These are phyloP conservation scores for Backusella australiensis DNA, from an alignment of 192 early-diverging fungal genomes.

Conservation along the genomic window DNA sequence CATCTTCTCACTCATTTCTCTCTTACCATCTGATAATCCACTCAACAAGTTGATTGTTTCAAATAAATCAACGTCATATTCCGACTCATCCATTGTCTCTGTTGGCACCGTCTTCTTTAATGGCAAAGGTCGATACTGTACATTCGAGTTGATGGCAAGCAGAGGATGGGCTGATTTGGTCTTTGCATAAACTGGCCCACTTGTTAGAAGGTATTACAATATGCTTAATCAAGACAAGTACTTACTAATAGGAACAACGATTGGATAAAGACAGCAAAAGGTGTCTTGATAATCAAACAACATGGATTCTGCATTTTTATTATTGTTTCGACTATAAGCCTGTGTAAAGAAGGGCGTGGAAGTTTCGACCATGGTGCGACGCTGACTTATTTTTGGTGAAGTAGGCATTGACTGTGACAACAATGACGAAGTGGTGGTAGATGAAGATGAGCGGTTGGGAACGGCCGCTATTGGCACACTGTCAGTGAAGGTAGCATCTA, in stretches of 20 bases:
- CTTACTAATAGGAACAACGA: slow-evolving; percentile 58
- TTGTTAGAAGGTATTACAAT: too few relatives aligned
- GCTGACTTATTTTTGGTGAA: slow-evolving; percentile 10
- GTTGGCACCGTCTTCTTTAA: slow-evolving; percentile 8
- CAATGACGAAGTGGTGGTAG: background rate
- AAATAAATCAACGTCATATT: slow-evolving; percentile 52
- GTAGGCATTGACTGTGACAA: slow-evolving; percentile 3
- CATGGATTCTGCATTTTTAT: slow-evolving; percentile 38
- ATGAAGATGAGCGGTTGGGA: slow-evolving; percentile 5
- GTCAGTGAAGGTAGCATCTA: slow-evolving; percentile 53
- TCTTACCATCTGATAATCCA: slow-evolving; percentile 48
- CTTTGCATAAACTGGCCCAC: slow-evolving; percentile 28
- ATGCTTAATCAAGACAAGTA: background rate
- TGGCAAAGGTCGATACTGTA: slow-evolving; percentile 34
- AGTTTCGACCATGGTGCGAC: slow-evolving; percentile 15
- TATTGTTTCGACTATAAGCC: slow-evolving; percentile 39
- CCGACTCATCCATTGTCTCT: slow-evolving; percentile 33
- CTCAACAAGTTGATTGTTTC: slow-evolving; percentile 51
- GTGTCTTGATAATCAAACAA: slow-evolving; percentile 40
- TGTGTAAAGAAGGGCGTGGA: slow-evolving; percentile 41
- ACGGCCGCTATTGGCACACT: slow-evolving; percentile 4
- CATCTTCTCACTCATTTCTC: background rate
- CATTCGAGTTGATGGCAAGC: slow-evolving; percentile 37
- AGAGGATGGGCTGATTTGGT: slow-evolving; percentile 38
- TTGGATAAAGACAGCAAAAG: slow-evolving; percentile 47